Evolutionary conservation across 2,329 filamentous ascomycete genomes (phyloP).

Genomic region (Phyllosticta capitalensis): DNA sequence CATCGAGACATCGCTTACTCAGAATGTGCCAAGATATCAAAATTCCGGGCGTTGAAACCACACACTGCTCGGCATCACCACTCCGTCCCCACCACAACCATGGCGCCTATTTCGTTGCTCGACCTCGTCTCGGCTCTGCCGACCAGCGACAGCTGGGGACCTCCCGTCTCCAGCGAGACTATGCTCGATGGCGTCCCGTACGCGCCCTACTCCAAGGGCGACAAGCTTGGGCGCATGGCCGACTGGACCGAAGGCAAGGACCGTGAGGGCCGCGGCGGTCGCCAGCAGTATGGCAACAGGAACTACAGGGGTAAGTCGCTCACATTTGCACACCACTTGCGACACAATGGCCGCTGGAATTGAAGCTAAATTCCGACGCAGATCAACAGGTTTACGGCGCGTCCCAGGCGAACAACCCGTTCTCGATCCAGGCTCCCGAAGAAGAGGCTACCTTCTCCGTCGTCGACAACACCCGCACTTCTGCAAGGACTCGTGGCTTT

Average conservation of each 20-base stretch:
- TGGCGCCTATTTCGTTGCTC: constrained; percentile 38
- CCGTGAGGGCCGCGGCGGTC: constrained; percentile 59
- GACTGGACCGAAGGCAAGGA: constrained; percentile 96
- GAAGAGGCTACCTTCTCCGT: constrained; percentile 97
- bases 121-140: constrained; percentile 40
- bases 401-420: constrained; percentile 65
- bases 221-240: constrained; percentile 98
- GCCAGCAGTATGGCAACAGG: constrained; percentile 75
- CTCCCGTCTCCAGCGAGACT: constrained; percentile 69
- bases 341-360: not conserved
- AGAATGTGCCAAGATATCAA: constrained; percentile 10
- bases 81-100: constrained; percentile 19
- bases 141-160: constrained; percentile 60
- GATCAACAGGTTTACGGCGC: constrained; percentile 97
- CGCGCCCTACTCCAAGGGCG: constrained; percentile 95
- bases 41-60: constrained; percentile 6
- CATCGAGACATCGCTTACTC: constrained; percentile 7
- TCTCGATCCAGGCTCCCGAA: constrained; percentile 84
- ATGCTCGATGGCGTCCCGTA: constrained; percentile 93
- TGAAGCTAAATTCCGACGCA: constrained; percentile 30
- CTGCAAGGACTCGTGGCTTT: constrained; percentile 71
- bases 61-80: constrained; percentile 5
- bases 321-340: not conserved
- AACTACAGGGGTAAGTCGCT: constrained; percentile 70
- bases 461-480: constrained; percentile 87